Evolutionary conservation across 2,329 filamentous ascomycete genomes (phyloP).

Genomic region (Sarocladium brachiariae): DNA sequence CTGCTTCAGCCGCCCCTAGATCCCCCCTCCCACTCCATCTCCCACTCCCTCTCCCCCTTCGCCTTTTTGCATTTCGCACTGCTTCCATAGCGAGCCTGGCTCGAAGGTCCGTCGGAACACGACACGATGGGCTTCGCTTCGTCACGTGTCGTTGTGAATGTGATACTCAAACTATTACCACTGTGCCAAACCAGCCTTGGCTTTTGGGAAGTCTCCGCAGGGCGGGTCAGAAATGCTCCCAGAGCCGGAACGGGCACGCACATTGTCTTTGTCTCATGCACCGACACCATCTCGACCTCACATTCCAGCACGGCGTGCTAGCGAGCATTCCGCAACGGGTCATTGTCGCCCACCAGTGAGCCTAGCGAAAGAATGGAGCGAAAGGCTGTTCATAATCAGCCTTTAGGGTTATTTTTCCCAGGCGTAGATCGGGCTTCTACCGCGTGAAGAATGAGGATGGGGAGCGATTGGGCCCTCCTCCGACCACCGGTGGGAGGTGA

Average conservation of each 20-base stretch:
- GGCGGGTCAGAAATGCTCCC: neutral
- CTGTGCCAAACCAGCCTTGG: neutral
- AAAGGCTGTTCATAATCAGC: neutral
- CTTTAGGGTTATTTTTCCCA: neutral
- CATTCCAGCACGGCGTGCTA: slow-evolving; percentile 25
- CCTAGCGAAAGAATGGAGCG: slow-evolving; percentile 7
- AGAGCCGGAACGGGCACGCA: neutral
- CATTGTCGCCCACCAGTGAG: slow-evolving; percentile 26
- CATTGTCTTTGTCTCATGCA: slow-evolving; percentile 31
- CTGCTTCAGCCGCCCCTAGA: neutral
- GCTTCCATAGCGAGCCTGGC: too few relatives aligned
- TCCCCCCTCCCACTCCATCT: neutral
- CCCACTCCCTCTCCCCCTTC: neutral
- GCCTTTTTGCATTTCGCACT: too few relatives aligned
- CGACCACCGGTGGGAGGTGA: neutral
- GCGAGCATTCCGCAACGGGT: slow-evolving; percentile 19
- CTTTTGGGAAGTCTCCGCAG: neutral
- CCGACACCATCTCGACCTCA: slow-evolving; percentile 11
- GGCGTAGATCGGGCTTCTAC: neutral
- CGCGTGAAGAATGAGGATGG: slow-evolving; percentile 7
- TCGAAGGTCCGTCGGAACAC: neutral
- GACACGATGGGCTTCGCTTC: neutral
- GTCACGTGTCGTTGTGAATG: neutral
- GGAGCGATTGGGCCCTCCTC: neutral
- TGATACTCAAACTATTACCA: too few relatives aligned